Percentiles rank a stretch among this genome's conserved stretches.
Evolutionary conservation across 305 asterid genomes (phyloP).

Genomic region (Salvia sclarea): DNA sequence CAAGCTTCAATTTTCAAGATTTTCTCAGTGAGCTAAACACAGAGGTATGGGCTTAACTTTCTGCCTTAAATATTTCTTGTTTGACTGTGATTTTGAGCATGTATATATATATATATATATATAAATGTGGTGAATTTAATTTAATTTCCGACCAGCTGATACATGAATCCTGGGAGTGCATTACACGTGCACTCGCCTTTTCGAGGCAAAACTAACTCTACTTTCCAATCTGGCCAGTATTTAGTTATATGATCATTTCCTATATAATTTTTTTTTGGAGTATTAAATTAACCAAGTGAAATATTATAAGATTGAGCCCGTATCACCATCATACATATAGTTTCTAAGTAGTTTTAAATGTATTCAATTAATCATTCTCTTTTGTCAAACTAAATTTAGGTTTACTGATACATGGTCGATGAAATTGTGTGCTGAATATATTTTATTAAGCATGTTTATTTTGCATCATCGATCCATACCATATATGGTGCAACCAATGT

Average conservation of each 20-base stretch:
- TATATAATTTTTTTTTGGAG: neutral
- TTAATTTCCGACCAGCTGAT: neutral
- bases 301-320: neutral
- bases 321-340: too few relatives aligned
- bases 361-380: too few relatives aligned
- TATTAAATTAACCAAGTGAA: neutral
- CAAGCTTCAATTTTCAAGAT: constrained; percentile 16
- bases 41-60: constrained; percentile 49
- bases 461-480: neutral
- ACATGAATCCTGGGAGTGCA: constrained; percentile 42
- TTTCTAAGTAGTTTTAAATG: too few relatives aligned
- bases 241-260: neutral
- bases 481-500: neutral
- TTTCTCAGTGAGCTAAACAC: constrained; percentile 11
- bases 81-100: constrained; percentile 16
- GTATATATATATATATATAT: neutral
- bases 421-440: neutral
- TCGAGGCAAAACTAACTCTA: constrained; percentile 47
- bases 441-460: neutral
- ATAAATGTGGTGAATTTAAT: too few relatives aligned
- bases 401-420: neutral
- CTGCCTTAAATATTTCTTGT: constrained; percentile 30
- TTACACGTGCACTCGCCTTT: constrained; percentile 64
- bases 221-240: neutral
- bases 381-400: neutral